Percentiles rank a stretch among this genome's conserved stretches.
Conservation (phyloP, 78 protist genomes). For the Dictyostelium purpureum region DNA sequence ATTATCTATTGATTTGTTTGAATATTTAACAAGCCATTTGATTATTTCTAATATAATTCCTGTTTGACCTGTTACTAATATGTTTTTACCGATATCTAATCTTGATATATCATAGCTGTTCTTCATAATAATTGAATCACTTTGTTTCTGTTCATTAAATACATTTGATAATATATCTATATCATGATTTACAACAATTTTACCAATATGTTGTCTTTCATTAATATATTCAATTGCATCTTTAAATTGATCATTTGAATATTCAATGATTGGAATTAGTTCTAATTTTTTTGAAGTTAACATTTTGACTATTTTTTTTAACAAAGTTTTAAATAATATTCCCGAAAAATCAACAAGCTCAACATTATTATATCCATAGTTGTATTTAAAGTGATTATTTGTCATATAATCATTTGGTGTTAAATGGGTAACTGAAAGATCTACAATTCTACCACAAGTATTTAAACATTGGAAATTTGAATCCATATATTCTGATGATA, state of each 20-base stretch:
- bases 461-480: conserved; percentile 19
- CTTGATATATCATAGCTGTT: neutral
- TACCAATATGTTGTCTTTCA: conserved; percentile 3
- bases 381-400: neutral
- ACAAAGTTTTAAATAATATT: neutral
- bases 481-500: conserved; percentile 12
- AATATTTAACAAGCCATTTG: neutral
- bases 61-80: neutral
- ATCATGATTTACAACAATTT: neutral
- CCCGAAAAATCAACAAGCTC: neutral
- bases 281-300: neutral
- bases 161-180: no score
- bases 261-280: neutral
- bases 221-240: neutral
- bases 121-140: neutral
- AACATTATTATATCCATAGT: neutral
- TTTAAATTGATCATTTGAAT: neutral
- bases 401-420: neutral
- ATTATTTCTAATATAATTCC: neutral
- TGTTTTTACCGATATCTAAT: neutral
- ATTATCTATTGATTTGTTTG: neutral
- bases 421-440: conserved; percentile 11
- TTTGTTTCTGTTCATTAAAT: no score
- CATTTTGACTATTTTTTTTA: neutral
- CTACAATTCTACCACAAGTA: conserved; percentile 33